These are phyloP conservation scores for Tylopilus vinaceipallidus DNA, from an alignment of 768 basidiomycete genomes.

Conservation along the genomic window DNA sequence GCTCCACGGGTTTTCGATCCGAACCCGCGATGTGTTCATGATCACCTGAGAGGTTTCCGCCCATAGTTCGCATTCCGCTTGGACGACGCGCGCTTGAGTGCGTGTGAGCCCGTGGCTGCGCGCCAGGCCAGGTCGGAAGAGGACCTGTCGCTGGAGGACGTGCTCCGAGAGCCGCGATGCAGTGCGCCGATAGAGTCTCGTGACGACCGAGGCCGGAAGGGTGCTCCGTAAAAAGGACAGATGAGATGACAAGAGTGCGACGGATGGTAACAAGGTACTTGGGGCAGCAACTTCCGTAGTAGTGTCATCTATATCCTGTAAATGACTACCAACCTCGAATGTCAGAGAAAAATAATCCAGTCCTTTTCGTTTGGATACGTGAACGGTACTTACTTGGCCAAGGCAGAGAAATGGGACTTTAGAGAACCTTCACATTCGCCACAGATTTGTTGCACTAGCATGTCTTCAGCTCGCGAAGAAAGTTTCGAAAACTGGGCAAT, in stretches of 20 bases:
- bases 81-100: conserved; percentile 57
- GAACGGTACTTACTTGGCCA: conserved; percentile 37
- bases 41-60: conserved; percentile 70
- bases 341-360: background rate
- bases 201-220: conserved; percentile 57
- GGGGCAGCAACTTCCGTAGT: conserved; percentile 49
- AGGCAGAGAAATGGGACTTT: conserved; percentile 65
- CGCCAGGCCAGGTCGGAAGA: conserved; percentile 72
- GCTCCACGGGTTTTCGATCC: conserved; percentile 76
- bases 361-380: background rate
- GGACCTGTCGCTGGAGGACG: conserved; percentile 78
- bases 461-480: conserved; percentile 74
- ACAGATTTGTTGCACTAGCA: conserved; percentile 80
- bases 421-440: conserved; percentile 78
- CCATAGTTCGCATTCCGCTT: conserved; percentile 80
- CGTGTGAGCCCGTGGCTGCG: conserved; percentile 29
- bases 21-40: conserved; percentile 43
- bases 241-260: conserved; percentile 80
- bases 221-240: conserved; percentile 63
- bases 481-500: conserved; percentile 61
- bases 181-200: conserved; percentile 71
- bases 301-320: conserved; percentile 8
- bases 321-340: conserved; percentile 8
- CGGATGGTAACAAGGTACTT: conserved; percentile 68
- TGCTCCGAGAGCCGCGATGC: conserved; percentile 70